Evolutionary conservation across 2,329 filamentous ascomycete genomes (phyloP).

Genomic region (Fusarium gaditjirri): DNA sequence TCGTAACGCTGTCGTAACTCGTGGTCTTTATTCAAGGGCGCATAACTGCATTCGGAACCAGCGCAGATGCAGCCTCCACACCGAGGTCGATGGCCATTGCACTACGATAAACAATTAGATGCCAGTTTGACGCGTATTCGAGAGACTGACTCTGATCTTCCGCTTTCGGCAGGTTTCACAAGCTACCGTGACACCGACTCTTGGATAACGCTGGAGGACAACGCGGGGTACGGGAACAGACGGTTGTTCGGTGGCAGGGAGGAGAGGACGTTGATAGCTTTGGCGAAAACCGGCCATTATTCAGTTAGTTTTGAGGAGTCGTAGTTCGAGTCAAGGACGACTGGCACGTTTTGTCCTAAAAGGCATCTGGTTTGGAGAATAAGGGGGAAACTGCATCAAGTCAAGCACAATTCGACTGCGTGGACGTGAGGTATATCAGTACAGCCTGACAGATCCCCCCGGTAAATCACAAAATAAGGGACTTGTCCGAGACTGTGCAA

Average conservation of each 20-base stretch:
- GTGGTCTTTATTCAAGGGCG: background rate
- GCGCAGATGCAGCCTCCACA: background rate
- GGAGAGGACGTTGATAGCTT: background rate
- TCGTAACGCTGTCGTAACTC: background rate
- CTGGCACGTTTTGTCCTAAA: background rate
- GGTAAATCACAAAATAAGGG: accelerated
- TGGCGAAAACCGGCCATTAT: background rate
- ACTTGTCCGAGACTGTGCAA: accelerated
- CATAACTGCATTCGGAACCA: background rate
- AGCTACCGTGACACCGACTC: background rate
- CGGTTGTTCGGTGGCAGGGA: background rate
- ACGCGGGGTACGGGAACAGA: background rate
- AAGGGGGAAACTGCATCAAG: background rate
- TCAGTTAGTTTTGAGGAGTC: accelerated
- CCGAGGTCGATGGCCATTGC: constrained; percentile 1
- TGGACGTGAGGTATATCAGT: background rate
- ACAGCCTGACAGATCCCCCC: background rate
- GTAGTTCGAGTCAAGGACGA: accelerated
- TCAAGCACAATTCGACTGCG: accelerated
- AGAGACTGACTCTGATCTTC: background rate
- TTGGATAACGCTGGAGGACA: background rate
- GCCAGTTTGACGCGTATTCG: accelerated
- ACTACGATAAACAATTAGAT: background rate
- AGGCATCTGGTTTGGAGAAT: background rate
- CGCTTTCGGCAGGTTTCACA: constrained; percentile 14